Evolutionary conservation across 2,329 filamentous ascomycete species (phyloP).

Genomic region (Fusarium algeriense): DNA sequence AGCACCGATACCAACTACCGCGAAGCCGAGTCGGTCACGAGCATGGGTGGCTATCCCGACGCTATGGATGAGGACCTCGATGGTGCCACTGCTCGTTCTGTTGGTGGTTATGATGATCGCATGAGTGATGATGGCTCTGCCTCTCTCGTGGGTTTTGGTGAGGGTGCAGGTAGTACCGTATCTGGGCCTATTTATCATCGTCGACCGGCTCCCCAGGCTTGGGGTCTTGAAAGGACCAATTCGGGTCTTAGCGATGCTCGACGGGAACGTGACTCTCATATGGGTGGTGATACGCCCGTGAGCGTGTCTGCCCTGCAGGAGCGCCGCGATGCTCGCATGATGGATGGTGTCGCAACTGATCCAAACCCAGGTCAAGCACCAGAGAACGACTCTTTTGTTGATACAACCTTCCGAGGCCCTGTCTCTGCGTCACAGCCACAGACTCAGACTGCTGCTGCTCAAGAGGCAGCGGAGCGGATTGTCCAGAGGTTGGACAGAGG

Average conservation of each 20-base stretch:
- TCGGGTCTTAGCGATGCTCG: conserved; percentile 65
- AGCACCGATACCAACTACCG: conserved; percentile 74
- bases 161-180: conserved; percentile 88
- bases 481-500: conserved; percentile 68
- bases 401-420: conserved; percentile 72
- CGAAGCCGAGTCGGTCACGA: conserved; percentile 70
- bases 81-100: conserved; percentile 59
- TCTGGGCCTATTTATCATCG: conserved; percentile 80
- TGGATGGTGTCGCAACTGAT: conserved; percentile 74
- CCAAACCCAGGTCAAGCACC: conserved; percentile 61
- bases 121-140: conserved; percentile 88
- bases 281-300: conserved; percentile 57
- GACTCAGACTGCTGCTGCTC: conserved; percentile 41
- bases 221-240: conserved; percentile 63
- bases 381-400: conserved; percentile 69
- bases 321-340: conserved; percentile 71
- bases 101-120: conserved; percentile 72
- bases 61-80: conserved; percentile 68
- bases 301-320: conserved; percentile 63
- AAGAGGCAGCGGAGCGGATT: conserved; percentile 74
- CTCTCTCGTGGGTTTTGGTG: conserved; percentile 90
- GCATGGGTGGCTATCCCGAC: conserved; percentile 58
- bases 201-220: conserved; percentile 58
- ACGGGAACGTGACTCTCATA: conserved; percentile 52
- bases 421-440: conserved; percentile 56